A percentile compares a stretch with the other conserved stretches of the same genome.
Evolutionary conservation across 495 filamentous ascomycete species (phyloP).

Genomic region (Xylaria longipes): DNA sequence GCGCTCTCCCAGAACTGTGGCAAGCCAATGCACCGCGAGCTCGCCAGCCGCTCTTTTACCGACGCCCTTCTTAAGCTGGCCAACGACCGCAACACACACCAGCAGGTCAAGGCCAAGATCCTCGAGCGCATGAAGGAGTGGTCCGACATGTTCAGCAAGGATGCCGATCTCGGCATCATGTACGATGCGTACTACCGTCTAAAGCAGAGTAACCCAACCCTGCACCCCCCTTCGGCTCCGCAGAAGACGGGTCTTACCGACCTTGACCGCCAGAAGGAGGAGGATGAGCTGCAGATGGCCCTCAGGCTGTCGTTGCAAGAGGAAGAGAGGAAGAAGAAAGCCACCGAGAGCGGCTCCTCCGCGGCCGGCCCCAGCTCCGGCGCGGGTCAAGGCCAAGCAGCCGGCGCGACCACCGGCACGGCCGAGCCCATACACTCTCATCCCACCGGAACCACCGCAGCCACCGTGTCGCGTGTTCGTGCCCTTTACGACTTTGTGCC

Average conservation of each 20-base stretch:
- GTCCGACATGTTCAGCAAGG: conserved; percentile 89
- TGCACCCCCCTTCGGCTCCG: conserved; percentile 91
- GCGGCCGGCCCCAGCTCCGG: conserved; percentile 43
- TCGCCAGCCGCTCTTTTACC: conserved; percentile 93
- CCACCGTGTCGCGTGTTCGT: conserved; percentile 92
- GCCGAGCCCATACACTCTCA: conserved; percentile 43
- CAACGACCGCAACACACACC: conserved; percentile 92
- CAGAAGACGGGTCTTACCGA: conserved; percentile 90
- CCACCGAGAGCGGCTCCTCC: conserved; percentile 31
- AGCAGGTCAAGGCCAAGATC: conserved; percentile 96
- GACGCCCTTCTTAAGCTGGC: conserved; percentile 91
- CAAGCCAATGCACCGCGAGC: conserved; percentile 85
- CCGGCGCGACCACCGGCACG: conserved; percentile 33
- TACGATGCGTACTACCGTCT: conserved; percentile 90
- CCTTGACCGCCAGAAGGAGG: conserved; percentile 89
- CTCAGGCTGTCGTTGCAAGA: conserved; percentile 91
- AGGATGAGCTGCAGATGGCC: conserved; percentile 97
- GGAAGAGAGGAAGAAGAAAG: conserved; percentile 59
- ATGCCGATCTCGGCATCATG: conserved; percentile 97
- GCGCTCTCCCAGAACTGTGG: conserved; percentile 96
- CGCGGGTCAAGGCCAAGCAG: conserved; percentile 34
- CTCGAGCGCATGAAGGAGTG: conserved; percentile 95
- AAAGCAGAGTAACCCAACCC: conserved; percentile 83
- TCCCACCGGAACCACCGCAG: conserved; percentile 80
- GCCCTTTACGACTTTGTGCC: conserved; percentile 95